Evolutionary conservation across 805 yeast genomes (phyloP).

Genomic region (Aciculoconidium aculeatum): DNA sequence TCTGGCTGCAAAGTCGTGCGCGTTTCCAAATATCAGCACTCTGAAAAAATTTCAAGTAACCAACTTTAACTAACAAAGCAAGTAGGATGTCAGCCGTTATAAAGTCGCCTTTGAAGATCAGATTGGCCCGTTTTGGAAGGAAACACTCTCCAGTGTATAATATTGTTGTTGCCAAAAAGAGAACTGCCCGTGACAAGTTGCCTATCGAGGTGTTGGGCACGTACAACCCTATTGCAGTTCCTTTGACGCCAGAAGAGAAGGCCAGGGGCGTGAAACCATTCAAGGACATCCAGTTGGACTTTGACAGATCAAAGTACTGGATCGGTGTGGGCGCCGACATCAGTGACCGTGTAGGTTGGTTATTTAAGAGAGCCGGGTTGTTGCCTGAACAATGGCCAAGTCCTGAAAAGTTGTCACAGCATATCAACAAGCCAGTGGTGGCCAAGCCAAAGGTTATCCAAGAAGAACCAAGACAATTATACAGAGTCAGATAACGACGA

Average conservation of each 20-base stretch:
- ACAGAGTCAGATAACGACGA: conserved; percentile 24
- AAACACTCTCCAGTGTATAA: conserved; percentile 83
- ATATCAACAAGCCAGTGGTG: conserved; percentile 24
- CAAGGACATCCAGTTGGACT: conserved; percentile 80
- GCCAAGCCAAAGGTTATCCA: conserved; percentile 18
- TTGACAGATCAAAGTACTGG: conserved; percentile 91
- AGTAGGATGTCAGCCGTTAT: conserved; percentile 20
- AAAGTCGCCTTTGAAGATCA: conserved; percentile 76
- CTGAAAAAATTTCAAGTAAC: neutral
- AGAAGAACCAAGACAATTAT: conserved; percentile 29
- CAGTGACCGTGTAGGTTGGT: conserved; percentile 67
- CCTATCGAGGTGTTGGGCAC: conserved; percentile 97
- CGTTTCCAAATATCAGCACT: neutral
- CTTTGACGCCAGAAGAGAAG: conserved; percentile 56
- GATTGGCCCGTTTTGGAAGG: conserved; percentile 92
- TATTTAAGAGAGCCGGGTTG: conserved; percentile 75
- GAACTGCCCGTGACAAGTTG: conserved; percentile 74
- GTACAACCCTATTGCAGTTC: conserved; percentile 76
- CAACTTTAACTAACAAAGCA: neutral
- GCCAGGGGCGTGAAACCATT: conserved; percentile 53
- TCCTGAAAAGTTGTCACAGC: conserved; percentile 35
- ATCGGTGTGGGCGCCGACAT: conserved; percentile 96
- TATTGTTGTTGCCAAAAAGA: conserved; percentile 77
- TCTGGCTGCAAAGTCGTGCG: conserved; percentile 1
- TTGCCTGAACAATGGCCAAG: conserved; percentile 56